Conservation (phyloP, 2,329 filamentous ascomycete genomes). For the Aureobasidium vineae region DNA sequence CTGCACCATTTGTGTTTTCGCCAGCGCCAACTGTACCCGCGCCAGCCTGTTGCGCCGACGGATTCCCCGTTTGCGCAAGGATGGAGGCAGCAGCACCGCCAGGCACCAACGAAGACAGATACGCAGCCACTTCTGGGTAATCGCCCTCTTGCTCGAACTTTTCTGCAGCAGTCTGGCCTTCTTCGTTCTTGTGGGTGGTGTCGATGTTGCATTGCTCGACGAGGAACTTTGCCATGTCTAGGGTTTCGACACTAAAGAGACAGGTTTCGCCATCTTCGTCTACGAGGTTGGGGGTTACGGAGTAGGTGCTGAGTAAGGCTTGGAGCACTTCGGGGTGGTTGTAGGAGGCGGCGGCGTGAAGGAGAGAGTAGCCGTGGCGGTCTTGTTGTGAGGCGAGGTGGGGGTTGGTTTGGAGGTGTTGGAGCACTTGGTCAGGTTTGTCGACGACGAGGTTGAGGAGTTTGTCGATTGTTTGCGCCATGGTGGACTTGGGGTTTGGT, state of each 20-base stretch:
- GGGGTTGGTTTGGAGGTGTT: slow-evolving; percentile 70
- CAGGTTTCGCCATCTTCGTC: slow-evolving; percentile 94
- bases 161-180: slow-evolving; percentile 76
- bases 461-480: slow-evolving; percentile 46
- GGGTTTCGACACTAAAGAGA: slow-evolving; percentile 85
- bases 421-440: slow-evolving; percentile 69
- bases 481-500: slow-evolving; percentile 17
- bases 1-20: slow-evolving; percentile 32
- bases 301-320: slow-evolving; percentile 57
- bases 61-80: slow-evolving; percentile 34
- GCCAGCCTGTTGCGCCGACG: slow-evolving; percentile 34
- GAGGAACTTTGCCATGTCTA: slow-evolving; percentile 72
- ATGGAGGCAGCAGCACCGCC: slow-evolving; percentile 31
- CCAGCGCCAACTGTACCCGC: slow-evolving; percentile 36
- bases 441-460: slow-evolving; percentile 68
- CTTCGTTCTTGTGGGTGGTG: slow-evolving; percentile 61
- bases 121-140: slow-evolving; percentile 71
- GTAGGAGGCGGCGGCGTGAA: slow-evolving; percentile 93
- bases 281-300: slow-evolving; percentile 73
- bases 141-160: slow-evolving; percentile 78
- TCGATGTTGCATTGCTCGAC: slow-evolving; percentile 81
- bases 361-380: slow-evolving; percentile 86
- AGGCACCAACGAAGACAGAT: slow-evolving; percentile 52
- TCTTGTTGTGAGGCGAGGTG: slow-evolving; percentile 78
- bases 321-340: slow-evolving; percentile 73